Conservation (phyloP, 202 grass and related monocot species). For the Eragrostis tef region DNA sequence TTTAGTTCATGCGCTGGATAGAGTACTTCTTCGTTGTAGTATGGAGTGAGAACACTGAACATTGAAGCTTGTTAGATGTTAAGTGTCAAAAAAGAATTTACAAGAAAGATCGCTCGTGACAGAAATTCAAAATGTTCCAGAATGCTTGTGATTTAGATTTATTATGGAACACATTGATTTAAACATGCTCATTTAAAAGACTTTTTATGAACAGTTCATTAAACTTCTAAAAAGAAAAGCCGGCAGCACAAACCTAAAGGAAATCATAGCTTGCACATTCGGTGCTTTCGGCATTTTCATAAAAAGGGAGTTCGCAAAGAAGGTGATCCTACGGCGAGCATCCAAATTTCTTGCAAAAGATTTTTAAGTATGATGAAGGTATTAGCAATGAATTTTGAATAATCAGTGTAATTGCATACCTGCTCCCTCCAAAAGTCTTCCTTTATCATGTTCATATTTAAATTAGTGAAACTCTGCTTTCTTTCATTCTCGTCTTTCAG, state of each 20-base stretch:
- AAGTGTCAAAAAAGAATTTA: constrained; percentile 22
- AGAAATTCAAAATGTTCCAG: no score
- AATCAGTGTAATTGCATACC: constrained; percentile 52
- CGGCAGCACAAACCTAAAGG: constrained; percentile 70
- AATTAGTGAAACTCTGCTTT: constrained; percentile 62
- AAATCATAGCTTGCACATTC: constrained; percentile 84
- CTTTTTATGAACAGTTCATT: neutral
- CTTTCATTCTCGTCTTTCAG: constrained; percentile 49
- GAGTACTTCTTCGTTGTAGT: constrained; percentile 91
- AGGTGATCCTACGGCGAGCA: constrained; percentile 93
- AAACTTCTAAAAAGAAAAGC: constrained; percentile 27
- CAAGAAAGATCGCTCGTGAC: no score
- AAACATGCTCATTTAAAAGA: no score
- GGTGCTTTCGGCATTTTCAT: constrained; percentile 87
- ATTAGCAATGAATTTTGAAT: constrained; percentile 31
- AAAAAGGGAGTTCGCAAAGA: constrained; percentile 97
- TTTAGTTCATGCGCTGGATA: constrained; percentile 79
- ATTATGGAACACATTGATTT: no score
- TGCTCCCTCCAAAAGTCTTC: constrained; percentile 75
- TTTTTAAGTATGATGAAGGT: constrained; percentile 28
- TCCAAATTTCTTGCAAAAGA: constrained; percentile 70
- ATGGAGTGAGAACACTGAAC: constrained; percentile 91
- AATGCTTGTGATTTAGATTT: no score
- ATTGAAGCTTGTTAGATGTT: constrained; percentile 46
- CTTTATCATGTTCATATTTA: constrained; percentile 58